These are phyloP conservation scores for Debaryomycetaceae sp. DNA, from an alignment of 1,139 yeast genomes.

Conservation along the genomic window DNA sequence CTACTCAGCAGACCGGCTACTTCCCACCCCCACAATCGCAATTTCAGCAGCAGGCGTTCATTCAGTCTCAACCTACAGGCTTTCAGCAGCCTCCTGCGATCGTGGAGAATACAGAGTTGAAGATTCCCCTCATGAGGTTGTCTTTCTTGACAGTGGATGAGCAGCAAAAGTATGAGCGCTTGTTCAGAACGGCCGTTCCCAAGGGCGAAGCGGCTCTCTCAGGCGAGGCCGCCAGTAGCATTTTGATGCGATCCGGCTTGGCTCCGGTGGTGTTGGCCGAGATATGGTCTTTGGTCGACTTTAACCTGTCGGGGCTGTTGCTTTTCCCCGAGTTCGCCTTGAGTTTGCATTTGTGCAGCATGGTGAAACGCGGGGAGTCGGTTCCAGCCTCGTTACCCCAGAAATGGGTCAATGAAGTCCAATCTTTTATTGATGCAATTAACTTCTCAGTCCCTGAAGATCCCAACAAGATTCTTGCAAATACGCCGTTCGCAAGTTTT, in stretches of 20 bases:
- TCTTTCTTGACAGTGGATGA: constrained; percentile 80
- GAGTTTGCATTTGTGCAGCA: constrained; percentile 80
- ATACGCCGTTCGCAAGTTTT: constrained; percentile 33
- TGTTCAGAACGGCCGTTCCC: constrained; percentile 72
- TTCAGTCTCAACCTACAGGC: constrained; percentile 30
- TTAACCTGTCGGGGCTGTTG: constrained; percentile 73
- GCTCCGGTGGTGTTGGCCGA: constrained; percentile 70
- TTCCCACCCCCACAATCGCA: constrained; percentile 7
- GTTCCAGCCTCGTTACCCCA: constrained; percentile 67
- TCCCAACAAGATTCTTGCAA: constrained; percentile 28
- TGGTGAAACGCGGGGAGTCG: constrained; percentile 65
- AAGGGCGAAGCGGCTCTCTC: constrained; percentile 65
- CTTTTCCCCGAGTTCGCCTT: constrained; percentile 92
- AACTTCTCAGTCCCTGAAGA: constrained; percentile 68
- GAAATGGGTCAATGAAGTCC: constrained; percentile 71
- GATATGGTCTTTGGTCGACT: constrained; percentile 86
- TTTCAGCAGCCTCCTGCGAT: constrained; percentile 17
- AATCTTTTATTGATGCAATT: constrained; percentile 80
- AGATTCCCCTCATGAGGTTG: constrained; percentile 59
- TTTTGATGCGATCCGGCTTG: constrained; percentile 72
- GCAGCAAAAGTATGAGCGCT: constrained; percentile 73
- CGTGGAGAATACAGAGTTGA: constrained; percentile 27
- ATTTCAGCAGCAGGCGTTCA: constrained; percentile 22
- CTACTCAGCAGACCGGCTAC: constrained; percentile 10
- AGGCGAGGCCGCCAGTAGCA: constrained; percentile 71